These are phyloP conservation scores for Verruconis gallopava DNA, from an alignment of 2,329 filamentous ascomycete genomes.

Conservation along the genomic window DNA sequence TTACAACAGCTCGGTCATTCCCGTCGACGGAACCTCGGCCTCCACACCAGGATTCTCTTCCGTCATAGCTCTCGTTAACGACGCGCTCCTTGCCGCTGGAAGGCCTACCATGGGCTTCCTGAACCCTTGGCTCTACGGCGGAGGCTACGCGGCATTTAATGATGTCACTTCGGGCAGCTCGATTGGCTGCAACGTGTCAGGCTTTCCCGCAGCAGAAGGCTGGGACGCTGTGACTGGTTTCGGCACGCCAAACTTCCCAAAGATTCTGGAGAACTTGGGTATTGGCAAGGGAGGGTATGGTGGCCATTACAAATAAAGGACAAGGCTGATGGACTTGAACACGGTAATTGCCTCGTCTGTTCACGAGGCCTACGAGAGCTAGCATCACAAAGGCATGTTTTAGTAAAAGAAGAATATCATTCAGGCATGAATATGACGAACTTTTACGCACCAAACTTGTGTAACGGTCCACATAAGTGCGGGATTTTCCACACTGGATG, in stretches of 20 bases:
- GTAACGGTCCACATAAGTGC: too few relatives aligned
- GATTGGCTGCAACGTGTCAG: slow-evolving; percentile 19
- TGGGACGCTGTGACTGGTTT: slow-evolving; percentile 38
- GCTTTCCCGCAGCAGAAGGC: slow-evolving; percentile 22
- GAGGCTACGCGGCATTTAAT: slow-evolving; percentile 14
- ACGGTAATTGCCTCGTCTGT: too few relatives aligned
- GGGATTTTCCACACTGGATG: too few relatives aligned
- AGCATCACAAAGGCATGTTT: too few relatives aligned
- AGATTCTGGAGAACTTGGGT: background rate
- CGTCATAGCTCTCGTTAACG: slow-evolving; percentile 45
- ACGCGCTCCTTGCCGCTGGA: slow-evolving; percentile 35
- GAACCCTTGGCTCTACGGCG: slow-evolving; percentile 41
- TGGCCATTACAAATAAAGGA: too few relatives aligned
- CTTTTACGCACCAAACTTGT: too few relatives aligned
- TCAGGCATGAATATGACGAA: too few relatives aligned
- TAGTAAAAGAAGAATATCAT: too few relatives aligned
- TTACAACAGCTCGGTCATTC: background rate
- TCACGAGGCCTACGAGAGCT: too few relatives aligned
- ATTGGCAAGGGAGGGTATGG: too few relatives aligned
- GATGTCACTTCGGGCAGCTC: slow-evolving; percentile 22
- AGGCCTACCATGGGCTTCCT: slow-evolving; percentile 39
- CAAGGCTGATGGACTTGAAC: too few relatives aligned
- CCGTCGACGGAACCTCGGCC: slow-evolving; percentile 9
- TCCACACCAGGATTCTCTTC: slow-evolving; percentile 38
- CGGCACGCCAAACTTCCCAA: slow-evolving; percentile 29